Percentiles rank a stretch among this genome's conserved stretches.
Evolutionary conservation across 306 rosid genomes (phyloP).

Genomic region (Dalbergia cochinchinensis): DNA sequence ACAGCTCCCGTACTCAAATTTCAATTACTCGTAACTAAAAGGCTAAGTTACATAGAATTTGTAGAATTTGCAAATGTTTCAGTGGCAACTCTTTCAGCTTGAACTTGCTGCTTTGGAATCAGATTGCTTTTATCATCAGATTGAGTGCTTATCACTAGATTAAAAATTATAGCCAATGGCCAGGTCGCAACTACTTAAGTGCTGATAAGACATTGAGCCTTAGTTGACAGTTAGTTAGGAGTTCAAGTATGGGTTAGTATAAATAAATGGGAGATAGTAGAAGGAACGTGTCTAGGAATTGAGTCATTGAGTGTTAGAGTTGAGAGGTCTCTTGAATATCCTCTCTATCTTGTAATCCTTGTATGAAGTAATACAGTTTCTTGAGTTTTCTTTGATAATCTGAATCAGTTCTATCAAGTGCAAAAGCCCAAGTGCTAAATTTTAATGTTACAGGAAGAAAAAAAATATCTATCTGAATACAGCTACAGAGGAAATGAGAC

Average conservation of each 20-base stretch:
- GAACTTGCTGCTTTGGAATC: conserved; percentile 3
- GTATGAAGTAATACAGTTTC: no score
- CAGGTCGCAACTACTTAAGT: background rate
- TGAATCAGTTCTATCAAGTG: background rate
- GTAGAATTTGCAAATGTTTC: background rate
- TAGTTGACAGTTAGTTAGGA: no score
- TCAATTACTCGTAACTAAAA: background rate
- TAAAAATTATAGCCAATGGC: background rate
- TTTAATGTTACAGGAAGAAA: conserved; percentile 1
- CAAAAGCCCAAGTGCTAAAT: background rate
- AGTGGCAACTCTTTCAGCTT: background rate
- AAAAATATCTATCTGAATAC: background rate
- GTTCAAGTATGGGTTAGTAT: no score
- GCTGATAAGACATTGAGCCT: background rate
- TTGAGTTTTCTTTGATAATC: no score
- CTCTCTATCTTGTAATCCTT: no score
- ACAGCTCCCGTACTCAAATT: conserved; percentile 14
- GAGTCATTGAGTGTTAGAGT: no score
- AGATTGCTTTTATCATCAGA: background rate
- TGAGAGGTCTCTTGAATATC: no score
- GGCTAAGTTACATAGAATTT: background rate
- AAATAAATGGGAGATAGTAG: no score
- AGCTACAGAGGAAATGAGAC: background rate
- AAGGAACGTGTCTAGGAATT: no score
- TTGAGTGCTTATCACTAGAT: background rate